These are phyloP conservation scores for Fusarium graminum DNA, from an alignment of 2,329 filamentous ascomycete species.

Conservation along the genomic window DNA sequence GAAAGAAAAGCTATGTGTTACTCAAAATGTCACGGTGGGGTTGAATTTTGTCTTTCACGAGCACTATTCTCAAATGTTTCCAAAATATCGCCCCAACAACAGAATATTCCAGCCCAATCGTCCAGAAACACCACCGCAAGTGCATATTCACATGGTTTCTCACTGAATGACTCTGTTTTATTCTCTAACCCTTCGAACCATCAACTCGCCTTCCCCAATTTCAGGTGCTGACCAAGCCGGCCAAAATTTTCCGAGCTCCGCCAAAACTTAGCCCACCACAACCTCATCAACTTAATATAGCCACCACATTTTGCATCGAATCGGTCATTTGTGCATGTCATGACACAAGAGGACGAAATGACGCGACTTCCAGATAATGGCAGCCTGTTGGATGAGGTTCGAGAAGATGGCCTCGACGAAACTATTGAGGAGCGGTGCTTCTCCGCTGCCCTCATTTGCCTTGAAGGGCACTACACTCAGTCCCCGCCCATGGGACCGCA, in stretches of 20 bases:
- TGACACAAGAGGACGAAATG: constrained; percentile 44
- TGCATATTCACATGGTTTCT: background rate
- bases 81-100: background rate
- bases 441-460: constrained; percentile 69
- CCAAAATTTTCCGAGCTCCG: constrained; percentile 48
- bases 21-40: constrained; percentile 5
- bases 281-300: constrained; percentile 28
- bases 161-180: background rate
- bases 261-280: constrained; percentile 42
- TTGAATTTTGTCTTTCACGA: constrained; percentile 3
- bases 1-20: background rate
- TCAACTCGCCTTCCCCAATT: constrained; percentile 8
- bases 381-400: constrained; percentile 29
- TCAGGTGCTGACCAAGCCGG: constrained; percentile 47
- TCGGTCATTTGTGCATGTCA: constrained; percentile 15
- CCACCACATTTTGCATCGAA: constrained; percentile 21
- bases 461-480: constrained; percentile 72
- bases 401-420: constrained; percentile 51
- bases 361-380: constrained; percentile 47
- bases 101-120: background rate
- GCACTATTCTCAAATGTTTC: constrained; percentile 5
- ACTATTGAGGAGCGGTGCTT: constrained; percentile 75
- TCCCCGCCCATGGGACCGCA: constrained; percentile 69
- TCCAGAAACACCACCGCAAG: background rate
- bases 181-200: background rate